phyloP scores from a whole-genome alignment of 176 grass and related monocot genomes.

The Hordeum vulgare region DNA sequence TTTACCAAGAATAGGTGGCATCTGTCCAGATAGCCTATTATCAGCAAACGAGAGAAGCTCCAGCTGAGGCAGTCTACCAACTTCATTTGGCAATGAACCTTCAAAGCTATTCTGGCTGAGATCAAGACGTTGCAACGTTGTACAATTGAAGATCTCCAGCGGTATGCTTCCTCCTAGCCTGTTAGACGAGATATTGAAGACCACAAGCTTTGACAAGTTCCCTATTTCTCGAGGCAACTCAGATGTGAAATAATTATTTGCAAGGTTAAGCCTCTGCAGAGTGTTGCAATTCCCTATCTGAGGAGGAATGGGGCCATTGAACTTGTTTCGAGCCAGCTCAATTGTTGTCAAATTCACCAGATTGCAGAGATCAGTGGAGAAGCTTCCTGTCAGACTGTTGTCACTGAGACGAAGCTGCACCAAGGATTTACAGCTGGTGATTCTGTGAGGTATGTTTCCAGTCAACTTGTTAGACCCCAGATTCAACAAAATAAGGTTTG shows the following conservation, averaged over 20 bases:
- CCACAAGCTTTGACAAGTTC: constrained; percentile 63
- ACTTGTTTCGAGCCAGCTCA: constrained; percentile 74
- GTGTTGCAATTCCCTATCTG: constrained; percentile 71
- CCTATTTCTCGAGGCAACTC: constrained; percentile 83
- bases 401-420: constrained; percentile 69
- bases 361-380: constrained; percentile 72
- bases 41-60: constrained; percentile 83
- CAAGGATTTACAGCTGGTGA: constrained; percentile 86
- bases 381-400: constrained; percentile 90
- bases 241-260: constrained; percentile 86
- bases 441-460: constrained; percentile 77
- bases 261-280: constrained; percentile 75
- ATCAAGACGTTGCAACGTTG: constrained; percentile 84
- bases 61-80: constrained; percentile 75
- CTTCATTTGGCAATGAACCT: constrained; percentile 67
- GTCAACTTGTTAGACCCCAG: constrained; percentile 70
- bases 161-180: constrained; percentile 74
- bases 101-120: constrained; percentile 85
- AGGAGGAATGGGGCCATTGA: constrained; percentile 83
- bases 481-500: constrained; percentile 93
- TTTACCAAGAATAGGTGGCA: constrained; percentile 75
- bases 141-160: constrained; percentile 83
- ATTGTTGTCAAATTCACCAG: constrained; percentile 84
- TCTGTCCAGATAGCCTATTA: constrained; percentile 61
- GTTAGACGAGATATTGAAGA: constrained; percentile 98